Percentiles rank a stretch among this genome's conserved stretches.
phyloP scores from a whole-genome alignment of 345 rosid species.

The Lepidium sativum region DNA sequence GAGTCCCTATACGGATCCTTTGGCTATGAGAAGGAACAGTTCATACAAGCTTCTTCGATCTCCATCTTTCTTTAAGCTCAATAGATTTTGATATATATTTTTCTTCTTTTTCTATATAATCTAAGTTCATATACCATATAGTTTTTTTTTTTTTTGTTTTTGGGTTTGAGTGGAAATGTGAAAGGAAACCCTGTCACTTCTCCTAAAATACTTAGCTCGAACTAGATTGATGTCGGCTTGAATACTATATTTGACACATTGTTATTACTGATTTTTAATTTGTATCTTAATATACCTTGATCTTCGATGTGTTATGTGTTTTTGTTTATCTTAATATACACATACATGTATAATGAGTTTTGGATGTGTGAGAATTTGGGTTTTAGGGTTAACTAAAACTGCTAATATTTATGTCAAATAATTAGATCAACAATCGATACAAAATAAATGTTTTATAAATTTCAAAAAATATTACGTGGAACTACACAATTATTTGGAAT shows the following conservation, averaged over 20 bases:
- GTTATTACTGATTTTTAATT: background rate
- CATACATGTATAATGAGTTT: background rate
- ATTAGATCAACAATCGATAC: too few species aligned
- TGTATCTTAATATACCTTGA: background rate
- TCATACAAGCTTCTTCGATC: slow-evolving; percentile 36
- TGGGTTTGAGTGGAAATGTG: slow-evolving; percentile 5
- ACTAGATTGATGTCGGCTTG: background rate
- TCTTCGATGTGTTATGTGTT: too few species aligned
- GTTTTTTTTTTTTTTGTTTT: background rate
- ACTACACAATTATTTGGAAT: too few species aligned
- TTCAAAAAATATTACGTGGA: too few species aligned
- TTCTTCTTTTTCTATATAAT: background rate
- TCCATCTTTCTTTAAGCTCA: slow-evolving; percentile 33
- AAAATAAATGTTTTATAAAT: too few species aligned
- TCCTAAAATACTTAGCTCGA: background rate
- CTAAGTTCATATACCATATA: slow-evolving; percentile 3
- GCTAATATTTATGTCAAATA: too few species aligned
- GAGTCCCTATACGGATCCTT: slow-evolving; percentile 19
- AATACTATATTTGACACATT: background rate
- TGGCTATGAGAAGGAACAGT: slow-evolving; percentile 12
- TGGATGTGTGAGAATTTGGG: too few species aligned
- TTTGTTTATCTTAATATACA: background rate
- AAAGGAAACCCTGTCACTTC: background rate
- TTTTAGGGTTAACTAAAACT: too few species aligned
- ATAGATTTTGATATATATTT: slow-evolving; percentile 4